Base-by-base conservation (phyloP, 345 rosid species). In the Brassica nigra region DNA sequence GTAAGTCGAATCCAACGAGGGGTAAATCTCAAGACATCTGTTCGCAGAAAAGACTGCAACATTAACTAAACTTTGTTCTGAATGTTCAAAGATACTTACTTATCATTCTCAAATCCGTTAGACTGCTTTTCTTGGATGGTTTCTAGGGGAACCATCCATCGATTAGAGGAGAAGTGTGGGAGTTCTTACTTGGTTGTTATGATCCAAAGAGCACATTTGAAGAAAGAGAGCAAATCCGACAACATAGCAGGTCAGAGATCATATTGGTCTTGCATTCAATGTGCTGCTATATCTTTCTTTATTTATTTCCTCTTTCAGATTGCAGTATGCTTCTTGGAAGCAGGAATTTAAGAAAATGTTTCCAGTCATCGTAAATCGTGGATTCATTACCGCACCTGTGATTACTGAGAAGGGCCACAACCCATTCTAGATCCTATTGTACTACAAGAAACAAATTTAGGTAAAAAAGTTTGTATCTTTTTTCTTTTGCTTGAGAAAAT, bases 91-190 rank as follows among this genome's bases (percentile, higher is more conserved):
- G 8, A 49, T 47, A 52, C 10, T 20, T 44, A 16, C 52, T 61
- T 49, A 18, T 5, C 54, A 44, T 27, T 29, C 5, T 4, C 8
- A 29, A 18, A 28, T 42, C 30, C 2, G 15, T 20, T 57, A 58
- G 37, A 2, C 74, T 68, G 67, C 54, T 8, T 34, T 72, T 77
- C 70, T 73, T 74, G 67, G 39, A 27, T 64, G 49, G 27, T 75
- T 47, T 55, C 16, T 74, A 96, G 99, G 97, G 97, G 69, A 83
- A 93, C 72, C 98, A 96, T 89, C 99, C 99, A 74, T 83, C 92
- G 44, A 96, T 96, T 78, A 92, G 98, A 90, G 99, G 97, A 78
- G 99, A 96, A 90, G 99, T 96, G 15, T 96, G 98, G 99, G 99
- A 96, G 78, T 92, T 96, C 82, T 82, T 96, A 37, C 97, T 96